Percentiles rank a stretch among this genome's conserved stretches.
phyloP scores from a whole-genome alignment of 768 basidiomycete genomes.

The Leccinum ochraceum region DNA sequence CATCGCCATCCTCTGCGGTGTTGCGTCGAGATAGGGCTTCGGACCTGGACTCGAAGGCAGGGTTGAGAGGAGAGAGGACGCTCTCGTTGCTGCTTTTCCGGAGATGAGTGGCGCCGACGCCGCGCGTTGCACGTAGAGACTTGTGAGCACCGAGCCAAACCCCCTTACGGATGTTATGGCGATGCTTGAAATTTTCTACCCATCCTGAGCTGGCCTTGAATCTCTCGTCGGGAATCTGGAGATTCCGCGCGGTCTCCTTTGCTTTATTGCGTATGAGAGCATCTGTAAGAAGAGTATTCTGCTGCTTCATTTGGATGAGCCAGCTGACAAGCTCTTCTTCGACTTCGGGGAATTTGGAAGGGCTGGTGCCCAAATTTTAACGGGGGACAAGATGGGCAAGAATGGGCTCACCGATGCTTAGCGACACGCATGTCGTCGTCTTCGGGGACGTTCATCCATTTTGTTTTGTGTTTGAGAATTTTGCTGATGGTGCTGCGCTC shows the following conservation, averaged over 20 bases:
- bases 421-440: slow-evolving; percentile 58
- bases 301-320: slow-evolving; percentile 55
- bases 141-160: slow-evolving; percentile 49
- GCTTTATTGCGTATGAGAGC: slow-evolving; percentile 63
- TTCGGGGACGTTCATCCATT: slow-evolving; percentile 72
- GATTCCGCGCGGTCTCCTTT: slow-evolving; percentile 57
- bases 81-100: slow-evolving; percentile 39
- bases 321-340: slow-evolving; percentile 64
- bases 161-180: slow-evolving; percentile 73
- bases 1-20: slow-evolving; percentile 34
- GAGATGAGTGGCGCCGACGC: slow-evolving; percentile 33
- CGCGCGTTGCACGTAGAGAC: slow-evolving; percentile 33
- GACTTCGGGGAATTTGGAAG: slow-evolving; percentile 79
- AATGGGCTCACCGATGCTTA: slow-evolving; percentile 61
- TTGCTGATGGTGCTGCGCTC: slow-evolving; percentile 95
- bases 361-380: slow-evolving; percentile 41
- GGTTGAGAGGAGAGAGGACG: slow-evolving; percentile 41
- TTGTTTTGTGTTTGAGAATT: slow-evolving; percentile 81
- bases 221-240: slow-evolving; percentile 62
- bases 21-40: slow-evolving; percentile 30
- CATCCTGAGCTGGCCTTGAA: slow-evolving; percentile 94
- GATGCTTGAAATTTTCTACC: slow-evolving; percentile 90
- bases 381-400: slow-evolving; percentile 7
- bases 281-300: slow-evolving; percentile 59
- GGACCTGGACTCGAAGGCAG: slow-evolving; percentile 38